These are phyloP conservation scores for Malus sieversii DNA, from an alignment of 306 rosid species.

Conservation along the genomic window DNA sequence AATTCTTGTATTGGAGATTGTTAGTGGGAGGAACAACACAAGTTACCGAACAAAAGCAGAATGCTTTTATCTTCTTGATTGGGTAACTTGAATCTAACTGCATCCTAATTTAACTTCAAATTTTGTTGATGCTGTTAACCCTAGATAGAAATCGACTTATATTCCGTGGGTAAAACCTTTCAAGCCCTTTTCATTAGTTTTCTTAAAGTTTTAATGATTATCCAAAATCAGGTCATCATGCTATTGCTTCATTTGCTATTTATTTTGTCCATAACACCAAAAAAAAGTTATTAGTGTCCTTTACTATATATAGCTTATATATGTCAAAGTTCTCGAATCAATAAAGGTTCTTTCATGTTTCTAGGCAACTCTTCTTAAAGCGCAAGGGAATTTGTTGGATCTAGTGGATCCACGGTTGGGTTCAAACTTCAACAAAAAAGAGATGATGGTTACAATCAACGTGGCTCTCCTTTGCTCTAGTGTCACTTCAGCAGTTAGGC, in stretches of 20 bases:
- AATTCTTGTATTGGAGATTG: conserved; percentile 18
- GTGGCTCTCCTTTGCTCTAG: conserved; percentile 33
- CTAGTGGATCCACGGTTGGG: conserved; percentile 37
- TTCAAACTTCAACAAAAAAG: conserved; percentile 18
- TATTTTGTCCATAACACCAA: too few relatives aligned
- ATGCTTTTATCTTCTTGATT: conserved; percentile 19
- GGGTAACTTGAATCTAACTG: conserved; percentile 17
- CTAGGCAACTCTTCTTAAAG: conserved; percentile 26
- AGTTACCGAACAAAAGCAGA: neutral
- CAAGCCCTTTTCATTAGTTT: too few relatives aligned
- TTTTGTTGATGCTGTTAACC: neutral
- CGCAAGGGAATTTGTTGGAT: conserved; percentile 19
- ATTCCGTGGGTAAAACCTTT: neutral
- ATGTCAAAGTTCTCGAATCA: neutral
- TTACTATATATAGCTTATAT: neutral
- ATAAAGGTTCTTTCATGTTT: neutral
- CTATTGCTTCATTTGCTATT: too few relatives aligned
- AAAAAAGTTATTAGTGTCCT: neutral
- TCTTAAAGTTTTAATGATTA: neutral
- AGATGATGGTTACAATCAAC: conserved; percentile 21
- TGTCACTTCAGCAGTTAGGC: conserved; percentile 23
- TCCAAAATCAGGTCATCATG: neutral
- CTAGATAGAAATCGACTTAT: too few relatives aligned
- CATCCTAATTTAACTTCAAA: neutral
- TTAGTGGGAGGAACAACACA: conserved; percentile 17